Conservation (phyloP, 2,329 filamentous ascomycete genomes). For the Pestalotiopsis sp. region DNA sequence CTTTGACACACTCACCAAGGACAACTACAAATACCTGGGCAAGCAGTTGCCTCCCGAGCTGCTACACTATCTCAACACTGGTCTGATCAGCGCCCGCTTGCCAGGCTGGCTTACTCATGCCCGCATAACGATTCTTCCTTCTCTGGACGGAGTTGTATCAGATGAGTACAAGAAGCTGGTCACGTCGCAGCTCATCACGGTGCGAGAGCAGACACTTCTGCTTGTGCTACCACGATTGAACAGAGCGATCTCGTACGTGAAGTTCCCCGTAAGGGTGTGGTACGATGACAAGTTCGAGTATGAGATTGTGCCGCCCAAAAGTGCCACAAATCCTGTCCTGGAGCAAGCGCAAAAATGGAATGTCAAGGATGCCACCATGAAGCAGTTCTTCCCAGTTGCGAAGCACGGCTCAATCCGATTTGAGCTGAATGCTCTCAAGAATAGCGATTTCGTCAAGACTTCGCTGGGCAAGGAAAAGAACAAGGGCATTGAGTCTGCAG, state of each 20-base stretch:
- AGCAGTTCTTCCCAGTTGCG: slow-evolving; percentile 45
- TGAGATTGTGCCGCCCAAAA: slow-evolving; percentile 61
- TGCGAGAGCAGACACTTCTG: slow-evolving; percentile 75
- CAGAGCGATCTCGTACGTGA: slow-evolving; percentile 78
- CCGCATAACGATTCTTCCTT: slow-evolving; percentile 77
- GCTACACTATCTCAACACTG: slow-evolving; percentile 84
- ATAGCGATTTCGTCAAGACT: slow-evolving; percentile 67
- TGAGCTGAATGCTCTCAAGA: slow-evolving; percentile 67
- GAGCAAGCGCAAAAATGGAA: slow-evolving; percentile 65
- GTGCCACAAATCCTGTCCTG: slow-evolving; percentile 48
- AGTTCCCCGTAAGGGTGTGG: slow-evolving; percentile 80
- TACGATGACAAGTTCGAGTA: slow-evolving; percentile 71
- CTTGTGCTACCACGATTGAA: slow-evolving; percentile 79
- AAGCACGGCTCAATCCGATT: slow-evolving; percentile 51
- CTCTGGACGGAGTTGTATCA: slow-evolving; percentile 79
- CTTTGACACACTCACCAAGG: slow-evolving; percentile 70
- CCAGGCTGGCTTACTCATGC: slow-evolving; percentile 81
- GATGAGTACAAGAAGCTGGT: slow-evolving; percentile 80
- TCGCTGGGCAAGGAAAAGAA: slow-evolving; percentile 62
- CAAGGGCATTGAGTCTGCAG: slow-evolving; percentile 62
- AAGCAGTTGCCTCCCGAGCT: slow-evolving; percentile 86
- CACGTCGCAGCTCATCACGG: slow-evolving; percentile 68
- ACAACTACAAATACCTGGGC: slow-evolving; percentile 89
- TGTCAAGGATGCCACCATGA: slow-evolving; percentile 61
- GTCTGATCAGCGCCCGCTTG: slow-evolving; percentile 75